Evolutionary conservation across 2,329 filamentous ascomycete species (phyloP).

Genomic region (Apiospora arundinis): DNA sequence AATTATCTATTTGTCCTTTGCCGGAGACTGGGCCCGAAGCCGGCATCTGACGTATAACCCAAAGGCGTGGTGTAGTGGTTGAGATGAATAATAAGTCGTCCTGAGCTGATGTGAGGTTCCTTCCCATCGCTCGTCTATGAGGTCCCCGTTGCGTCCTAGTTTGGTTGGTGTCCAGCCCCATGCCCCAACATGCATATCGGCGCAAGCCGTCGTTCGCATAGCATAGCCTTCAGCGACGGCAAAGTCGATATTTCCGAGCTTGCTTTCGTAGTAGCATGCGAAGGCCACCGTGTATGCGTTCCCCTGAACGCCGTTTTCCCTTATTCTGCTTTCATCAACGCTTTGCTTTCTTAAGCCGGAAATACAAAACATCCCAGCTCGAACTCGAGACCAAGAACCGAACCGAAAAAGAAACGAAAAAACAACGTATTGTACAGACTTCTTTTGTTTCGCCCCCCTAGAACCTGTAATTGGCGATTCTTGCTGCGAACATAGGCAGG

Average conservation of each 20-base stretch:
- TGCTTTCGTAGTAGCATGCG: not conserved
- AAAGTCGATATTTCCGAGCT: not conserved
- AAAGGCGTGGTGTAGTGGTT: not conserved
- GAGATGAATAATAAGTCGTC: not conserved
- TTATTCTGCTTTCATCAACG: slow-evolving; percentile 7
- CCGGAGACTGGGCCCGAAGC: not conserved
- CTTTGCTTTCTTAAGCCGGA: not conserved
- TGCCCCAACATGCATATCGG: not conserved
- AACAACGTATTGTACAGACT: slow-evolving; percentile 17
- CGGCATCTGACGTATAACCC: not conserved
- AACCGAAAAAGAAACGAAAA: not conserved
- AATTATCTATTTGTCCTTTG: not conserved
- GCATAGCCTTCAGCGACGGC: not conserved
- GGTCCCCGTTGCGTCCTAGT: not conserved
- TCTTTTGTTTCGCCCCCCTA: slow-evolving; percentile 12
- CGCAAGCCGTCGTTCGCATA: not conserved
- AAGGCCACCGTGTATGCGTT: not conserved
- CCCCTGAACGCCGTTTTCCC: slow-evolving; percentile 7
- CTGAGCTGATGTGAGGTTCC: not conserved
- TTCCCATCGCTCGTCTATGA: not conserved
- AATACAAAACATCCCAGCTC: slow-evolving; percentile 13
- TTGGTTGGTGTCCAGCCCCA: not conserved
- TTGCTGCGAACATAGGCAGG: slow-evolving; percentile 6
- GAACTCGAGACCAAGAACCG: slow-evolving; percentile 11
- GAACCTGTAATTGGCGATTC: not conserved